These are phyloP conservation scores for Hibiscus trionum DNA, from an alignment of 345 rosid genomes.

Conservation along the genomic window DNA sequence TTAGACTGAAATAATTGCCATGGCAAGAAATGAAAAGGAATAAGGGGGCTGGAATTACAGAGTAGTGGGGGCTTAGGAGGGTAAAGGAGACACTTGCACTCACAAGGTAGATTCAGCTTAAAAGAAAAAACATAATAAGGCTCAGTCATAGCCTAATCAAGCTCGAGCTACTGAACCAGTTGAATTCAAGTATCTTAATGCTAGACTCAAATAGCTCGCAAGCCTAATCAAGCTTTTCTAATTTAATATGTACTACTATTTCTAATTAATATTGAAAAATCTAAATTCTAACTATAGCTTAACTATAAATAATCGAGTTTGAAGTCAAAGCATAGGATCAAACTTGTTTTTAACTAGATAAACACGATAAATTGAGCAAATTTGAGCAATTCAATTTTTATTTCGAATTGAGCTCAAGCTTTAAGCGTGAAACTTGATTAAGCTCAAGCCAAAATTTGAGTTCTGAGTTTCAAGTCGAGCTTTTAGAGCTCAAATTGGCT, in stretches of 20 bases:
- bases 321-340: background rate
- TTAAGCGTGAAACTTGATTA: background rate
- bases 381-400: background rate
- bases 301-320: background rate
- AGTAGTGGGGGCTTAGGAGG: background rate
- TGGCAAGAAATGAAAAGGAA: constrained; percentile 18
- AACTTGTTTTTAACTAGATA: background rate
- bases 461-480: background rate
- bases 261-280: background rate
- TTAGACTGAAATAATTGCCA: background rate
- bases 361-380: background rate
- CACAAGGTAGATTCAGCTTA: background rate
- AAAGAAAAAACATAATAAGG: background rate
- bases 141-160: background rate
- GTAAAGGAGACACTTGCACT: background rate
- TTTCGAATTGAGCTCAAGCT: background rate
- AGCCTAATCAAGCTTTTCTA: background rate
- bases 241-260: background rate
- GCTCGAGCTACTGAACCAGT: background rate
- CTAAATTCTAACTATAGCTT: background rate
- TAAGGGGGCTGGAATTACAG: too few species aligned
- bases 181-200: background rate
- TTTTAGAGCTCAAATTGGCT: background rate
- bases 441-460: background rate
- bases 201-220: background rate